phyloP scores from a whole-genome alignment of 768 basidiomycete genomes.

The Termitomyces sp. region DNA sequence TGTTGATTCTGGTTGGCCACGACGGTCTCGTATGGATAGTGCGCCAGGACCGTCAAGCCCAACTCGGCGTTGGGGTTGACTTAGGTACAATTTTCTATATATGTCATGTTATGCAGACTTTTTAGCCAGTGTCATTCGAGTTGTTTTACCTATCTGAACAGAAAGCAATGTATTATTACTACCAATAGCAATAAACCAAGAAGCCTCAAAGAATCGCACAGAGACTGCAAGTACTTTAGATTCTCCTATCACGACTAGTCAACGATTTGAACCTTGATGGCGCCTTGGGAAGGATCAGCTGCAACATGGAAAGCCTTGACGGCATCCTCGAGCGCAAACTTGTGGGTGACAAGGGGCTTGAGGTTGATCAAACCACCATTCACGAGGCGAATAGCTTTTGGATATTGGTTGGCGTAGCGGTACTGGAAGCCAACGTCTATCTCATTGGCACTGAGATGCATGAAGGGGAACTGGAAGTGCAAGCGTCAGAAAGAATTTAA shows the following conservation, averaged over 20 bases:
- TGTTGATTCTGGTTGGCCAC: conserved; percentile 58
- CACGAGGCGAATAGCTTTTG: conserved; percentile 80
- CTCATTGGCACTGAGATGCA: conserved; percentile 68
- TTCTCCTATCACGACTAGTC: conserved; percentile 29
- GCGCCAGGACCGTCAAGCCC: conserved; percentile 20
- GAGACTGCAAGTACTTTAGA: not conserved
- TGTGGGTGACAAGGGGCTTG: conserved; percentile 77
- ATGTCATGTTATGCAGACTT: not conserved
- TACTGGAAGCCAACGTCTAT: conserved; percentile 68
- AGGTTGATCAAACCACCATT: conserved; percentile 67
- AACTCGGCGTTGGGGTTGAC: conserved; percentile 7
- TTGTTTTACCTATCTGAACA: not conserved
- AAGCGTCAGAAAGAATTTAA: not conserved
- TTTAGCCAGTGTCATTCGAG: not conserved
- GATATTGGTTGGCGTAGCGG: conserved; percentile 74
- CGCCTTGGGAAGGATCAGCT: conserved; percentile 60
- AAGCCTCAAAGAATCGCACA: not conserved
- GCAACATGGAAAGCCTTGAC: conserved; percentile 76
- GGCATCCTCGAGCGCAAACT: conserved; percentile 68
- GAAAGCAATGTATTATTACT: conserved; percentile 5
- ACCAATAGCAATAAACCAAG: not conserved
- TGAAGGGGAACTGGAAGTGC: conserved; percentile 54
- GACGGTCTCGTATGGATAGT: conserved; percentile 29
- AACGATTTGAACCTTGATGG: conserved; percentile 65
- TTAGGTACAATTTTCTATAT: not conserved